Evolutionary conservation across 345 rosid species (phyloP).

Genomic region (Hevea brasiliensis): DNA sequence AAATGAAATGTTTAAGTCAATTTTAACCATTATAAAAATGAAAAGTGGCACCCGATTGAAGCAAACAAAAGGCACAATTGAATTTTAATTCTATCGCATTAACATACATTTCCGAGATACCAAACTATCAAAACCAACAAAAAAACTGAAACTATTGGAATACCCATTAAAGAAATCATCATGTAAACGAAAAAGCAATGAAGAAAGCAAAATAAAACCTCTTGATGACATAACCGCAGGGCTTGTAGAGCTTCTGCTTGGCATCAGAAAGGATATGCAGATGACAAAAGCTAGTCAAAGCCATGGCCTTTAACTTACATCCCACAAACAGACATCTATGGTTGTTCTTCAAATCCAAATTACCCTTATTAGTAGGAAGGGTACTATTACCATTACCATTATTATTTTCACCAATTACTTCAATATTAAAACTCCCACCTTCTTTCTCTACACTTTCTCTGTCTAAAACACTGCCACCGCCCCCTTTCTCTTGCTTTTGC

Average conservation of each 20-base stretch:
- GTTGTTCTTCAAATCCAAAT: conserved; percentile 42
- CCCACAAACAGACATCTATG: conserved; percentile 59
- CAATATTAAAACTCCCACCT: conserved; percentile 20
- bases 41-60: not conserved
- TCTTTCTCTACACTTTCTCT: conserved; percentile 26
- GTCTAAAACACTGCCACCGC: not conserved
- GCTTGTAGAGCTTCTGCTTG: conserved; percentile 85
- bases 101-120: not conserved
- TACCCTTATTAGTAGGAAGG: conserved; percentile 6
- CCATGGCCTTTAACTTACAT: conserved; percentile 78
- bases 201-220: conserved; percentile 38
- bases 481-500: conserved; percentile 16
- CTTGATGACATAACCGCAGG: conserved; percentile 74
- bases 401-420: conserved; percentile 48
- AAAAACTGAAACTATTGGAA: not conserved
- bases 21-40: not conserved
- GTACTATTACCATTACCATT: conserved; percentile 22
- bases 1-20: not conserved
- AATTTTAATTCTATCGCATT: not conserved
- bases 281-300: conserved; percentile 78
- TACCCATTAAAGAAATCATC: not conserved
- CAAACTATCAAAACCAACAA: no score
- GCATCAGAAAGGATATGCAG: conserved; percentile 82
- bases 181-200: not conserved
- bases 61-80: not conserved